Conservation (phyloP, 2,329 filamentous ascomycete species). For the Iodosphaeria phyllophila region DNA sequence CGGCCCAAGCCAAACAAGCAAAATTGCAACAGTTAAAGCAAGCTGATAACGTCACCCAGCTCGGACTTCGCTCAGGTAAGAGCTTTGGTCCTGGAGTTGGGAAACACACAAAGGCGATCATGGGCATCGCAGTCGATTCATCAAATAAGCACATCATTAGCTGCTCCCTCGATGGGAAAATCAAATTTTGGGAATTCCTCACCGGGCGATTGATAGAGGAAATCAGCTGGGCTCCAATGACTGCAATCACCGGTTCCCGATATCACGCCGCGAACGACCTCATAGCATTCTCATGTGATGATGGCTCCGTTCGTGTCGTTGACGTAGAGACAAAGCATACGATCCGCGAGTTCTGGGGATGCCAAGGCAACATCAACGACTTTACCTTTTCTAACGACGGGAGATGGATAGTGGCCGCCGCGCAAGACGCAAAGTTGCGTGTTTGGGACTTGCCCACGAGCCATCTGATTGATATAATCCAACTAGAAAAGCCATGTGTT, state of each 20-base stretch:
- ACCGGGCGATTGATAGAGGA: constrained; percentile 64
- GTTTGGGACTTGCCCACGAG: constrained; percentile 94
- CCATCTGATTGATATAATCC: constrained; percentile 85
- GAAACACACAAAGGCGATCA: constrained; percentile 66
- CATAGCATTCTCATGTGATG: constrained; percentile 75
- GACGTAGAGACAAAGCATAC: constrained; percentile 81
- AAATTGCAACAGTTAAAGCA: constrained; percentile 45
- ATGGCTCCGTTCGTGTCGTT: constrained; percentile 71
- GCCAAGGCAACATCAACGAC: constrained; percentile 54
- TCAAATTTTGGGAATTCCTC: constrained; percentile 97
- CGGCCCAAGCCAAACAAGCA: constrained; percentile 58
- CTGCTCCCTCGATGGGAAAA: constrained; percentile 73
- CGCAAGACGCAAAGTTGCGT: constrained; percentile 60
- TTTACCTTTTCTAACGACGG: constrained; percentile 85
- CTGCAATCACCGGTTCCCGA: constrained; percentile 54
- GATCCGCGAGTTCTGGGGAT: constrained; percentile 84
- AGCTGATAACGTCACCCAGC: constrained; percentile 35
- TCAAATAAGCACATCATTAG: constrained; percentile 75
- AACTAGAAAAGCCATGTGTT: constrained; percentile 59
- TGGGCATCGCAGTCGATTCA: constrained; percentile 74
- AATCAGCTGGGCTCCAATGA: constrained; percentile 67
- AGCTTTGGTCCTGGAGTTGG: constrained; percentile 35
- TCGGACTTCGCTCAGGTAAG: constrained; percentile 25
- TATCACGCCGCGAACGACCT: constrained; percentile 75
- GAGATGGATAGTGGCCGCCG: constrained; percentile 80